Base-by-base conservation (phyloP, 148 eudicot species). In the Polygonum maritimum region DNA sequence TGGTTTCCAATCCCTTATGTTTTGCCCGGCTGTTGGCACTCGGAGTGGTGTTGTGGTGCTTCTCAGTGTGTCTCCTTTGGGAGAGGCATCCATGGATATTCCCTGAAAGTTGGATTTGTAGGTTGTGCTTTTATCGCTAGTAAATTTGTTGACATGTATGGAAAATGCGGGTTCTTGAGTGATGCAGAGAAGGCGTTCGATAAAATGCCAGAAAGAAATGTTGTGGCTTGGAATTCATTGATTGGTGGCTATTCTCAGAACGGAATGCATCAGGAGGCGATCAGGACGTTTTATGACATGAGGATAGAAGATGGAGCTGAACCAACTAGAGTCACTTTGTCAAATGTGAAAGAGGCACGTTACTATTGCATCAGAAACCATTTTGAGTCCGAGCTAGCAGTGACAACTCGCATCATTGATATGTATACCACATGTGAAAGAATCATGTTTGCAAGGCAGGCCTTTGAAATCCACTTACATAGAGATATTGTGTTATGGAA, bases 81-180 rank as follows among this genome's bases (percentile, higher is more conserved):
- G n/a, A n/a, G n/a, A n/a, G n/a, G n/a, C n/a, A n/a, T n/a, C n/a
- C n/a, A n/a, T n/a, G n/a, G n/a, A n/a, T n/a, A n/a, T n/a, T n/a
- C n/a, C n/a, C n/a, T n/a, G n/a, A n/a, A 88, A 41, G 18, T 81
- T 79, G 86, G 89, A 48, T 81, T 84, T 71, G 79, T 55, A 48
- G 81, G 55, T 2, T 83, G 91, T 83, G 85, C 86, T 12, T 88
- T 79, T 86, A 89, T 83, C 13, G 86, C 81, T 45, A 86, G 88
- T 78, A 84, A 87, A 80, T 82, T 88, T 70, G 83, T 88, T 69
- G 91, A 84, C 79, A 88, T 88, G 91, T 88, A 88, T 81, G 89
- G 89, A 1, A 88, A 88, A 82, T 88, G 91, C 84, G 88, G 87
- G 55, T 69, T 76, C 48, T 35, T 83, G 63, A 77, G 71, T 19